These are phyloP conservation scores for Candida sp. DNA, from an alignment of 1,139 yeast species.

Conservation along the genomic window DNA sequence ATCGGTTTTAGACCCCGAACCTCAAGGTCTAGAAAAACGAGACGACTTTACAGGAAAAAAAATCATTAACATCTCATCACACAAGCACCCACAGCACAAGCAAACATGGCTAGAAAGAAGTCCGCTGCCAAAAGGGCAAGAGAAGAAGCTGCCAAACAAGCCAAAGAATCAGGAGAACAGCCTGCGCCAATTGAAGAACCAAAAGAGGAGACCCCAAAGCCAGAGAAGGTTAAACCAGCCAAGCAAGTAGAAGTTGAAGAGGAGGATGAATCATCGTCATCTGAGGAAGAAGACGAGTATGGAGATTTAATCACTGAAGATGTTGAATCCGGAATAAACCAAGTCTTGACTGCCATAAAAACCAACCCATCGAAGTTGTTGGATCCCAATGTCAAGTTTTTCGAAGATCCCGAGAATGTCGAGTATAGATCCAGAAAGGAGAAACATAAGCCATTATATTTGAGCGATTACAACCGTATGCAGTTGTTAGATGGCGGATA, in stretches of 20 bases:
- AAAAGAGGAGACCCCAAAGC: slow-evolving; percentile 47
- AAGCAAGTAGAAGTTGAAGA: slow-evolving; percentile 7
- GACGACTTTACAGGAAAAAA: not conserved
- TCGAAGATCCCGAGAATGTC: slow-evolving; percentile 61
- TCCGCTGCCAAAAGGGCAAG: slow-evolving; percentile 81
- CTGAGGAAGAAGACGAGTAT: slow-evolving; percentile 82
- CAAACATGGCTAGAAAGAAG: slow-evolving; percentile 85
- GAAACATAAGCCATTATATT: slow-evolving; percentile 75
- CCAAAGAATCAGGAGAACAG: not conserved
- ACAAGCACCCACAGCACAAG: slow-evolving; percentile 43
- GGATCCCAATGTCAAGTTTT: slow-evolving; percentile 72
- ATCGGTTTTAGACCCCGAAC: too few species aligned
- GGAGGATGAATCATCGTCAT: slow-evolving; percentile 20
- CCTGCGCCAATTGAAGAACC: slow-evolving; percentile 70
- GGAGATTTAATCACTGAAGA: slow-evolving; percentile 90
- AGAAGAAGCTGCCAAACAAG: slow-evolving; percentile 42
- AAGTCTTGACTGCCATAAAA: slow-evolving; percentile 73
- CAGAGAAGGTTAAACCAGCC: not conserved
- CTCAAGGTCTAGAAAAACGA: slow-evolving; percentile 7
- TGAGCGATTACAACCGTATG: slow-evolving; percentile 93
- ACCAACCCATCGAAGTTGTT: slow-evolving; percentile 66
- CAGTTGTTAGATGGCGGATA: slow-evolving; percentile 70
- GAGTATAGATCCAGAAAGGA: slow-evolving; percentile 18
- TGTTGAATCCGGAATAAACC: slow-evolving; percentile 78
- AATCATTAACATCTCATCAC: slow-evolving; percentile 22